phyloP scores from a whole-genome alignment of 2,329 filamentous ascomycete genomes.

The Leptodontidium sp. region DNA sequence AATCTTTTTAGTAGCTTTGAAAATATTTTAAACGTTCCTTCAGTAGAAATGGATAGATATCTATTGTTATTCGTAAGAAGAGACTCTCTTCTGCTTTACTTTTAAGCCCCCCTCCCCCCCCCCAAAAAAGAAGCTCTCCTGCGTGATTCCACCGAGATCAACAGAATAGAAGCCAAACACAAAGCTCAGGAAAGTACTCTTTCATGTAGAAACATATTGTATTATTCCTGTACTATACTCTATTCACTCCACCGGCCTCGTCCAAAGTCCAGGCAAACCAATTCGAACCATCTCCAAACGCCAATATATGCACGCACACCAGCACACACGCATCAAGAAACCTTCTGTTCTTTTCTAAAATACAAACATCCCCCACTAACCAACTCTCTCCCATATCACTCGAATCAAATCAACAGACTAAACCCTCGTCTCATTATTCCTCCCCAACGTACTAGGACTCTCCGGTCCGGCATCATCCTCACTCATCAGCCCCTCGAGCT shows the following conservation, averaged over 20 bases:
- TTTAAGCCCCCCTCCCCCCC: no score
- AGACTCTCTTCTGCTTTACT: no score
- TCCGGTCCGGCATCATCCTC: slow-evolving; percentile 76
- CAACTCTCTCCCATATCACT: neutral
- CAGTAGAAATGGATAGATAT: no score
- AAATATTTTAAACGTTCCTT: no score
- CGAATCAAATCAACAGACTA: neutral
- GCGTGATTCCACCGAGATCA: no score
- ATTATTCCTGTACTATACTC: neutral
- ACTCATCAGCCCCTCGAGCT: slow-evolving; percentile 88
- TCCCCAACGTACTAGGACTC: slow-evolving; percentile 59
- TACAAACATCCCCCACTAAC: neutral
- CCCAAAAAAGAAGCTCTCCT: no score
- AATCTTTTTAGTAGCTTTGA: no score
- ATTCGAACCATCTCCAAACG: neutral
- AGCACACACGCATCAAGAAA: neutral
- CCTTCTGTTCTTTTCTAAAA: neutral
- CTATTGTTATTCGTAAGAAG: no score
- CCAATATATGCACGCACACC: neutral
- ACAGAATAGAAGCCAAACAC: no score
- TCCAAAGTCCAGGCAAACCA: neutral
- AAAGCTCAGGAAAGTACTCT: no score
- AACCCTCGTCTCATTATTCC: slow-evolving; percentile 50
- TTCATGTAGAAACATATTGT: neutral
- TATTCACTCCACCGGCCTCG: neutral